Evolutionary conservation across 176 grass and related monocot genomes (phyloP), one percentile per base, ranked within the genome.

Genomic region (Oryza officinalis): DNA sequence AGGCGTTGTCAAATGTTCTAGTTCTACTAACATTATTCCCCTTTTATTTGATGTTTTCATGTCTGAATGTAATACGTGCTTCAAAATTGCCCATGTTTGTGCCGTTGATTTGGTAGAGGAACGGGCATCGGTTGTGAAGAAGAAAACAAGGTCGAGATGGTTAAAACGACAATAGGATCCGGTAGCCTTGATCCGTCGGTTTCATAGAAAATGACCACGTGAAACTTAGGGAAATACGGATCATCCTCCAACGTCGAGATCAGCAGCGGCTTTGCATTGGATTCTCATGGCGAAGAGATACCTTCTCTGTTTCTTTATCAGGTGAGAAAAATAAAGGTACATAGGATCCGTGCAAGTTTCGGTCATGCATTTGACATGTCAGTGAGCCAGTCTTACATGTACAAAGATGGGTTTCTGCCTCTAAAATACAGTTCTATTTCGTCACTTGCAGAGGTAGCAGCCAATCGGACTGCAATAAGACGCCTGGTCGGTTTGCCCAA

Each of bases 331-430:
- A 41, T 6, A 74, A 75, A 52, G 31, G 4, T 1, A 10, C 84
- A 79, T 86, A 79, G 80, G 88, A 86, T 90, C 74, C 84, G 31
- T 86, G 65, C 78, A 32, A 20, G 66, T 81, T 86, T 81, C 76
- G 52, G 71, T 70, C 65, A 6, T 31, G 57, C 57, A 37, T 25
- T 46, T 8, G 57, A 33, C 80, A 71, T 71, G 69, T 72, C 52
- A 10, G 50, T 41, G 12, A 27, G 4, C 12, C 30, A 37, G 64
- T 68, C 68, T 4, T 15, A 18, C 79, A n/a, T 10, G 25, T 41
- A 20, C 18, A 63, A 63, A 44, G 4, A 18, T 3, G 26, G 59
- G 20, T 77, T 74, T 67, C 38, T 65, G 57, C 47, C 4, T 83
- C 74, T 79, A n/a, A 72, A 35, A 8, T 31, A 28, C 38, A 74